Evolutionary conservation across 1,139 yeast genomes (phyloP).

Genomic region (Yamadazyma aaseri): DNA sequence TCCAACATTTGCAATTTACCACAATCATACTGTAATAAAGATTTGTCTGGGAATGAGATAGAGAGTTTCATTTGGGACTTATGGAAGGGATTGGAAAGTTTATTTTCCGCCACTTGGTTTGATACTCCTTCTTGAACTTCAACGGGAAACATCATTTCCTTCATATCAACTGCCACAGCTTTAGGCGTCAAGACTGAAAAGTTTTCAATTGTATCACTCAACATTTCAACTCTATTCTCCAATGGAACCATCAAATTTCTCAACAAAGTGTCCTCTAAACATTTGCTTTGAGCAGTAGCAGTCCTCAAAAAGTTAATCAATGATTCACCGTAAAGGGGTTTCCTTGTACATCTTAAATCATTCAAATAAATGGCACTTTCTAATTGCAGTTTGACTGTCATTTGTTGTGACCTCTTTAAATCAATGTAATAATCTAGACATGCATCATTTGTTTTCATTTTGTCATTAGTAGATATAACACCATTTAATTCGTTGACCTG

Average conservation of each 20-base stretch:
- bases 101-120: conserved; percentile 33
- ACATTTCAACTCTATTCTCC: conserved; percentile 38
- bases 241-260: conserved; percentile 38
- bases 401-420: conserved; percentile 50
- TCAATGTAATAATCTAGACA: conserved; percentile 62
- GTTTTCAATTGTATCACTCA: conserved; percentile 61
- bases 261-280: conserved; percentile 16
- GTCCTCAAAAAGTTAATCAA: conserved; percentile 24
- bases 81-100: conserved; percentile 68
- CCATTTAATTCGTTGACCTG: conserved; percentile 42
- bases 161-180: conserved; percentile 76
- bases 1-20: conserved; percentile 93
- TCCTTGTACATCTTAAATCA: conserved; percentile 54
- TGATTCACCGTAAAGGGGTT: conserved; percentile 56
- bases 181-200: conserved; percentile 88
- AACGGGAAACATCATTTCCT: conserved; percentile 52
- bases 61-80: conserved; percentile 82
- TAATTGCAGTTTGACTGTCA: conserved; percentile 49
- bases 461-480: conserved; percentile 29
- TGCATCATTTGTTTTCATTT: conserved; percentile 41
- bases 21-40: conserved; percentile 90
- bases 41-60: conserved; percentile 95
- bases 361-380: conserved; percentile 66
- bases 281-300: conserved; percentile 13
- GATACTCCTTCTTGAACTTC: conserved; percentile 30